Evolutionary conservation across 352 stramenopile species (phyloP).

Genomic region (Pythium oligandrum): DNA sequence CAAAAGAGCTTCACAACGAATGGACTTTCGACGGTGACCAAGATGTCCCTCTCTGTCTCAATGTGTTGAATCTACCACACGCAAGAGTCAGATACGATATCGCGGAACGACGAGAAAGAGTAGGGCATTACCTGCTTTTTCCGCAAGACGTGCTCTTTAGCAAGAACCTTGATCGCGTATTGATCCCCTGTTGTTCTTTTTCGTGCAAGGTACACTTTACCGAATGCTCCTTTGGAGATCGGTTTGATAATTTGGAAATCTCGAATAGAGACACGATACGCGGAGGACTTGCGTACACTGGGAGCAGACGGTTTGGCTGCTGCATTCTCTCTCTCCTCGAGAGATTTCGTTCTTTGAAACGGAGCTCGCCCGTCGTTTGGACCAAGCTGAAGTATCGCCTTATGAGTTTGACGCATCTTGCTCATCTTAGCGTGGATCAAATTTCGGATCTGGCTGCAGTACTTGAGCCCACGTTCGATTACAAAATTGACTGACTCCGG

Average conservation of each 20-base stretch:
- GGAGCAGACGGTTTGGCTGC: neutral
- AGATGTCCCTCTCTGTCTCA: conserved; percentile 85
- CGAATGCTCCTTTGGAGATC: conserved; percentile 88
- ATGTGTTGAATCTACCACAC: conserved; percentile 68
- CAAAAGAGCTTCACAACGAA: conserved; percentile 91
- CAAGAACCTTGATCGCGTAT: conserved; percentile 90
- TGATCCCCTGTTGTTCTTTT: conserved; percentile 88
- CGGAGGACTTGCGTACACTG: conserved; percentile 21
- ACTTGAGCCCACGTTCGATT: conserved; percentile 52
- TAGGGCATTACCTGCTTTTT: conserved; percentile 77
- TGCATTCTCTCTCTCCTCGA: conserved; percentile 56
- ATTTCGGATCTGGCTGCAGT: conserved; percentile 49
- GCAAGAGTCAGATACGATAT: neutral
- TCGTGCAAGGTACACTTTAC: conserved; percentile 82
- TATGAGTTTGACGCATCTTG: conserved; percentile 81
- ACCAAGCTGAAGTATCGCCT: conserved; percentile 64
- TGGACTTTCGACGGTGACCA: conserved; percentile 82
- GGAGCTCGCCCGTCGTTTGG: conserved; percentile 31
- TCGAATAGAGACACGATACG: conserved; percentile 59
- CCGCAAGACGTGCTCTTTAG: conserved; percentile 82
- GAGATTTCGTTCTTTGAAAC: conserved; percentile 76
- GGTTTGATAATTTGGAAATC: conserved; percentile 90
- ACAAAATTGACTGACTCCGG: conserved; percentile 34
- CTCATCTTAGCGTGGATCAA: conserved; percentile 86
- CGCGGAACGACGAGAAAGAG: neutral